These are phyloP conservation scores for Bretschneidera sinensis DNA, from an alignment of 345 rosid genomes.

Conservation along the genomic window DNA sequence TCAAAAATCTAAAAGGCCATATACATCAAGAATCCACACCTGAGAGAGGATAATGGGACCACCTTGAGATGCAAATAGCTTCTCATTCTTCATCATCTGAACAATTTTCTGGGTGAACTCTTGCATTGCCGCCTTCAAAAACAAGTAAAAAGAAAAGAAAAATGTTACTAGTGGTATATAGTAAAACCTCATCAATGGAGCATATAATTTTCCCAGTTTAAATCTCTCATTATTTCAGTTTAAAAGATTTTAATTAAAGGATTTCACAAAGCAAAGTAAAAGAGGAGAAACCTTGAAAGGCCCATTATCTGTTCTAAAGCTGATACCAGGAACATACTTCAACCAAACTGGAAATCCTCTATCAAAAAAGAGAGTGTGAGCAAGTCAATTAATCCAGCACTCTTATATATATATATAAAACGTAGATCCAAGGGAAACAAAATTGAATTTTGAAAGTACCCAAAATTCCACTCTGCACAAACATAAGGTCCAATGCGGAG, in stretches of 20 bases:
- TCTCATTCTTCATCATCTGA: conserved; percentile 81
- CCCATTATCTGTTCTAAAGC: conserved; percentile 91
- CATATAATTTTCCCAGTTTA: too few species aligned
- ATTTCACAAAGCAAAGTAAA: not conserved
- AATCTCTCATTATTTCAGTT: not conserved
- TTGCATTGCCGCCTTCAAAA: conserved; percentile 77
- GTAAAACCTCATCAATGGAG: too few species aligned
- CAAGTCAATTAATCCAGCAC: conserved; percentile 8
- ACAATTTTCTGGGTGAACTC: conserved; percentile 90
- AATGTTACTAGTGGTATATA: too few species aligned
- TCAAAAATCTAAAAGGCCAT: not conserved
- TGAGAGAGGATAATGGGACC: conserved; percentile 97
- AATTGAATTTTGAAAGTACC: conserved; percentile 42
- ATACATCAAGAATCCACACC: conserved; percentile 35
- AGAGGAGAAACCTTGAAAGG: conserved; percentile 77
- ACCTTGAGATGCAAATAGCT: conserved; percentile 83
- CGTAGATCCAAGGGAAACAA: too few species aligned
- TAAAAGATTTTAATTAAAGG: not conserved
- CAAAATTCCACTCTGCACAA: conserved; percentile 99
- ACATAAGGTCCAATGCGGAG: conserved; percentile 98
- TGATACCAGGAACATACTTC: conserved; percentile 91
- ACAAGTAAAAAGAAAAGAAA: conserved; percentile 15
- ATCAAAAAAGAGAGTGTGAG: conserved; percentile 14
- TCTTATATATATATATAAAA: not conserved
- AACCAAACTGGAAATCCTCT: conserved; percentile 99